Percentiles rank a stretch among this genome's conserved stretches.
These are phyloP conservation scores for Bromus sterilis DNA, from an alignment of 176 grass and related monocot genomes.

Conservation along the genomic window DNA sequence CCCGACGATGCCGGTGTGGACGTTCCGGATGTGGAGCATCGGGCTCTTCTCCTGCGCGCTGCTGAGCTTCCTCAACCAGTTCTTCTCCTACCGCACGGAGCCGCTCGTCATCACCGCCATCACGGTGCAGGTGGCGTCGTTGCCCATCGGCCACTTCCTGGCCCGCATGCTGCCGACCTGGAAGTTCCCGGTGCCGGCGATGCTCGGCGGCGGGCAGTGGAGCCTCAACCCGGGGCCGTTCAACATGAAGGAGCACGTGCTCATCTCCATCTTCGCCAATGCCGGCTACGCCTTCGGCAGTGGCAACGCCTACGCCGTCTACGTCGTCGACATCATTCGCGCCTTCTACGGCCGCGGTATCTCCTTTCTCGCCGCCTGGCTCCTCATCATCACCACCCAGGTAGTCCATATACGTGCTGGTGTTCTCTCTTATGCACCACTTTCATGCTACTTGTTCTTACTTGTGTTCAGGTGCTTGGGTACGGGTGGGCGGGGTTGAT, in stretches of 20 bases:
- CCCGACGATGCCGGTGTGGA: slow-evolving; percentile 77
- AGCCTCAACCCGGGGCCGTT: slow-evolving; percentile 85
- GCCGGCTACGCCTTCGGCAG: slow-evolving; percentile 70
- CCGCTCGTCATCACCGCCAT: slow-evolving; percentile 81
- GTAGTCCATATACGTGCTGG: slow-evolving; percentile 4
- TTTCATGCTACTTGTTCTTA: not conserved
- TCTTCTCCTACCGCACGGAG: slow-evolving; percentile 80
- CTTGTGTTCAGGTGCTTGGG: slow-evolving; percentile 47
- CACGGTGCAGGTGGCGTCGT: slow-evolving; percentile 77
- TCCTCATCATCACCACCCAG: slow-evolving; percentile 89
- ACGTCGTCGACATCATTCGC: slow-evolving; percentile 66
- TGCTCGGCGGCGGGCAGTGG: slow-evolving; percentile 41
- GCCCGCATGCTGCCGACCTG: slow-evolving; percentile 42
- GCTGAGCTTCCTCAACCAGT: slow-evolving; percentile 91
- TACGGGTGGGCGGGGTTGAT: slow-evolving; percentile 95
- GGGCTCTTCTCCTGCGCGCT: slow-evolving; percentile 58
- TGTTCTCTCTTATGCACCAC: not conserved
- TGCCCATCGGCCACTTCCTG: slow-evolving; percentile 78
- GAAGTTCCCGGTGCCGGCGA: not conserved
- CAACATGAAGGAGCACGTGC: slow-evolving; percentile 98
- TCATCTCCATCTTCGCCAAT: slow-evolving; percentile 98
- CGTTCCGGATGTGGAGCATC: slow-evolving; percentile 87
- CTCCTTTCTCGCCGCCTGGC: slow-evolving; percentile 58
- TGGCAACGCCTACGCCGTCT: slow-evolving; percentile 72
- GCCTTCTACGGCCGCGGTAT: slow-evolving; percentile 66